Evolutionary conservation across 176 grass and related monocot genomes (phyloP), one percentile per base, ranked within the genome.

Genomic region (Oryza longistaminata): DNA sequence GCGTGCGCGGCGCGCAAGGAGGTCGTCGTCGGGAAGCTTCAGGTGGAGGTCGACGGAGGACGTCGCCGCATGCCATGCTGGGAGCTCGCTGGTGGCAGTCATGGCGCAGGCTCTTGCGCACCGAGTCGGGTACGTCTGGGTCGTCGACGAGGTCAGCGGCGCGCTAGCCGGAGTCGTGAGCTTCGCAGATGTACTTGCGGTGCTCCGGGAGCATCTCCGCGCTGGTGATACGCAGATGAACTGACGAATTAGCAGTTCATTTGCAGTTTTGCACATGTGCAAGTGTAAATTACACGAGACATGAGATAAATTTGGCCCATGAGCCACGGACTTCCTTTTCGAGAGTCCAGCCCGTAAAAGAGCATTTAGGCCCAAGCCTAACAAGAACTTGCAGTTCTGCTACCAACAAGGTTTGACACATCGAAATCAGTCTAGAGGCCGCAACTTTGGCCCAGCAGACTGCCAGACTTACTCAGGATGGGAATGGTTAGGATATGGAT

Each of bases 111-210:
- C 96, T 0, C 82, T 98, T 16, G 80, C 93, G 4, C 87, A 90
- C 46, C 86, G 93, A n/a, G 91, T 98, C 3, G 91, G 90, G 39
- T 88, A 95, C 70, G 87, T 98, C 21, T 98, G 96, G 93, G 93
- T 95, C 35, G 81, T 89, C 21, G 91, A 94, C 17, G 86, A 95
- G 37, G 27, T 80, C 69, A 85, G 61, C n/a, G 79, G 86, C 72
- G 82, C 65, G 27, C 87, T 94, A 44, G 62, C 87, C 65, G 96
- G 96, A 15, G 89, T 94, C 15, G 91, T 98, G 6, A 89, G 85
- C 9, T 98, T 93, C 42, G 75, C 81, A 9, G 91, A 98, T 12
- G 88, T 98, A 52, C 91, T 98, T 16, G 64, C 77, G 1, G 73
- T 98, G 5, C 87, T 98, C 73, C 81, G 88, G 64, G 90, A 94